A percentile compares a stretch with the other conserved stretches of the same genome.
phyloP scores from a whole-genome alignment of 768 basidiomycete species.

The Dictyophora rubrovolvata region DNA sequence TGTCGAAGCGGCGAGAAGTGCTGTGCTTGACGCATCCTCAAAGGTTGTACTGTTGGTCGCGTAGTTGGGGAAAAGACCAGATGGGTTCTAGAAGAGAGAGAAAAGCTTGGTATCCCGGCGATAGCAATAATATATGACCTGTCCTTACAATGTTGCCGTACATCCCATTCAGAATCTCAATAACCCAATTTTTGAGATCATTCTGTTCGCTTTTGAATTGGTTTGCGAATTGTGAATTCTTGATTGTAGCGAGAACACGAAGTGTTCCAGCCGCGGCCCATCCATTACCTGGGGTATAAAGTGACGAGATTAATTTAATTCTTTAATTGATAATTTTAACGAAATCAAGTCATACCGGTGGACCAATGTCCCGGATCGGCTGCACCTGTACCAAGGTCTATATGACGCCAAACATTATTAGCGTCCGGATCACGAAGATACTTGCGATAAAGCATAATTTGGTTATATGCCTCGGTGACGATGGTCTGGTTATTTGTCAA shows the following conservation, averaged over 20 bases:
- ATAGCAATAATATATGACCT: not conserved
- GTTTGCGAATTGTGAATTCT: conserved; percentile 44
- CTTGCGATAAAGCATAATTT: conserved; percentile 60
- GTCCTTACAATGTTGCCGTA: conserved; percentile 45
- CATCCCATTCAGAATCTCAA: conserved; percentile 67
- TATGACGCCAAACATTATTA: conserved; percentile 65
- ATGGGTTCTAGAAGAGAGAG: conserved; percentile 25
- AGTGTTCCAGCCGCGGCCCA: conserved; percentile 89
- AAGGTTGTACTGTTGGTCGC: conserved; percentile 51
- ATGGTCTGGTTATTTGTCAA: conserved; percentile 46
- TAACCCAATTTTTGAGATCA: conserved; percentile 54
- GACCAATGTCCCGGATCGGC: conserved; percentile 71
- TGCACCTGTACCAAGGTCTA: conserved; percentile 43
- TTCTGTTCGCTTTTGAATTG: conserved; percentile 39
- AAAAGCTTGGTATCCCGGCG: not conserved
- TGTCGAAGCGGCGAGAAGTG: conserved; percentile 66
- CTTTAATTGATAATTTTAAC: too few relatives aligned
- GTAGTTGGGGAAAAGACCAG: conserved; percentile 62
- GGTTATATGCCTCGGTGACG: conserved; percentile 55
- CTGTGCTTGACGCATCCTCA: conserved; percentile 61
- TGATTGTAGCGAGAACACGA: conserved; percentile 68
- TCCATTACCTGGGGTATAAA: conserved; percentile 52
- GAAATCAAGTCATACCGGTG: conserved; percentile 39
- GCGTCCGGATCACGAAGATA: conserved; percentile 45
- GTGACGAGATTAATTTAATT: too few relatives aligned